These are phyloP conservation scores for Suaeda aralocaspica DNA, from an alignment of 148 eudicot species.

Conservation along the genomic window DNA sequence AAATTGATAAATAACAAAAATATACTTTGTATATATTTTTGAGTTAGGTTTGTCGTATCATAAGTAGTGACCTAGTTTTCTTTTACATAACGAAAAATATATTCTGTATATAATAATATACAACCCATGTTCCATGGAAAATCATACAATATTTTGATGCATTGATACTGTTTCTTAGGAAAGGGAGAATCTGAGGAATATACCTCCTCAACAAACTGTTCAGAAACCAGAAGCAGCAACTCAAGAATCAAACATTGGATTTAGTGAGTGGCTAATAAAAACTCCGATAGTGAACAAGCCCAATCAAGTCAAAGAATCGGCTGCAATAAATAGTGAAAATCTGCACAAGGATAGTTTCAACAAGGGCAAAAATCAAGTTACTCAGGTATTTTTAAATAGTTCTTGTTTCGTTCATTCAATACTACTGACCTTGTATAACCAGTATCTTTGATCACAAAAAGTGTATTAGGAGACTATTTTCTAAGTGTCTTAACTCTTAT, in stretches of 20 bases:
- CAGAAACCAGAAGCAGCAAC: slow-evolving; percentile 30
- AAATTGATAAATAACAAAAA: not conserved
- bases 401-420: not conserved
- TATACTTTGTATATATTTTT: no score
- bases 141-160: no score
- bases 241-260: slow-evolving; percentile 24
- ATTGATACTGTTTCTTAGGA: slow-evolving; percentile 42
- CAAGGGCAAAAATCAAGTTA: slow-evolving; percentile 37
- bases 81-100: not conserved
- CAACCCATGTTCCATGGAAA: no score
- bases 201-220: slow-evolving; percentile 25
- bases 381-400: slow-evolving; percentile 42
- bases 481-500: not conserved
- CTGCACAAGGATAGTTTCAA: slow-evolving; percentile 28
- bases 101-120: no score
- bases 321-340: slow-evolving; percentile 22
- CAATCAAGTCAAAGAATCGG: slow-evolving; percentile 34
- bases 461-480: not conserved
- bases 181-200: slow-evolving; percentile 42
- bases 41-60: not conserved
- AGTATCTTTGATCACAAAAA: not conserved
- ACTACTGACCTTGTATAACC: not conserved
- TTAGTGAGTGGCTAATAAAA: slow-evolving; percentile 29
- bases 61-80: not conserved
- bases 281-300: slow-evolving; percentile 19